These are phyloP conservation scores for Adansonia gregorii DNA, from an alignment of 441 rosid genomes.

Conservation along the genomic window DNA sequence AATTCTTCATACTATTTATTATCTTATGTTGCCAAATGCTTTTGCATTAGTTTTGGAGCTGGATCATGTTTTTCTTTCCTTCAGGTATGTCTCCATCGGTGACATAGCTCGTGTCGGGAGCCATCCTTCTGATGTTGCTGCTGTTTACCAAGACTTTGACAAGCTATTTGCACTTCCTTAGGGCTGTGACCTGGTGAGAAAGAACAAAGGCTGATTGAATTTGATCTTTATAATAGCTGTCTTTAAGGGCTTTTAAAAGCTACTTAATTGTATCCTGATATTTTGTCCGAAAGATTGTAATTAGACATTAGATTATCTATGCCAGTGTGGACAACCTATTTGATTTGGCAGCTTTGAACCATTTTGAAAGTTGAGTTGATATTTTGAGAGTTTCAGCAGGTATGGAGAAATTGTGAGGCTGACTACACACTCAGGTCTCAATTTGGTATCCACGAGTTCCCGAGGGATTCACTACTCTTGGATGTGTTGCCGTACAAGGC, in stretches of 20 bases:
- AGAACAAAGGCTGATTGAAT: neutral
- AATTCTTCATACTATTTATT: neutral
- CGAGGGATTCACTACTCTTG: slow-evolving; percentile 76
- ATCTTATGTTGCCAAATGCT: neutral
- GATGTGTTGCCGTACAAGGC: slow-evolving; percentile 70
- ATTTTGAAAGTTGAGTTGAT: neutral
- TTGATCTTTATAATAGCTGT: neutral
- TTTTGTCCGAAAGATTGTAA: neutral
- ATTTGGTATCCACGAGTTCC: slow-evolving; percentile 97
- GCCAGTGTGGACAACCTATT: neutral
- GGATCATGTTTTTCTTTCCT: slow-evolving; percentile 2
- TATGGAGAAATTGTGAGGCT: slow-evolving; percentile 91
- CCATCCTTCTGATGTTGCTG: slow-evolving; percentile 93
- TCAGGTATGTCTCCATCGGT: slow-evolving; percentile 82
- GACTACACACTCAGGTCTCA: slow-evolving; percentile 75
- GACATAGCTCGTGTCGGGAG: slow-evolving; percentile 83
- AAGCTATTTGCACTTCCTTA: slow-evolving; percentile 66
- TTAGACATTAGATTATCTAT: neutral
- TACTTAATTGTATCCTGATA: neutral
- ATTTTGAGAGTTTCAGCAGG: slow-evolving; percentile 45
- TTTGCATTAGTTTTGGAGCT: neutral
- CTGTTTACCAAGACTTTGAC: slow-evolving; percentile 62
- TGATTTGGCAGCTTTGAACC: neutral
- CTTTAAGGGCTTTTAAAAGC: neutral
- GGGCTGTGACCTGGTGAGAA: slow-evolving; percentile 92